Percentiles rank a stretch among this genome's conserved stretches.
Evolutionary conservation across 106 monocot species (phyloP).

Genomic region (Alisma plantagoaquatica): DNA sequence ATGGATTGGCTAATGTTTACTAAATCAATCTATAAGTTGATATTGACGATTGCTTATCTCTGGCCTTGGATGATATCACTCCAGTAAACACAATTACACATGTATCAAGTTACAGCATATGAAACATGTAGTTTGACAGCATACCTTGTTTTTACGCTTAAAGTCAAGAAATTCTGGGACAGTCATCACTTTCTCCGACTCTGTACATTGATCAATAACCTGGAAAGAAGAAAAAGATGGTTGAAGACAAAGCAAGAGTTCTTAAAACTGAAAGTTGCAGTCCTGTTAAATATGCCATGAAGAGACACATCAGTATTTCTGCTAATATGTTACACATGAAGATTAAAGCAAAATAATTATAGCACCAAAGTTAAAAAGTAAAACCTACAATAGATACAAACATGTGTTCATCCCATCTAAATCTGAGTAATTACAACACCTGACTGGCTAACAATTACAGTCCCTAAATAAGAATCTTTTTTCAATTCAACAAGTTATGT

Average conservation of each 20-base stretch:
- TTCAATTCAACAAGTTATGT: neutral
- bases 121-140: neutral
- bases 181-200: constrained; percentile 63
- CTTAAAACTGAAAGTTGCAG: neutral
- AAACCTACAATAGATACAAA: neutral
- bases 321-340: too few relatives aligned
- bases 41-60: neutral
- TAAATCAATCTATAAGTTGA: too few relatives aligned
- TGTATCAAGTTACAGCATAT: too few relatives aligned
- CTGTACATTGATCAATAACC: constrained; percentile 84
- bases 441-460: neutral
- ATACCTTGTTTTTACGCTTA: constrained; percentile 75
- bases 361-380: neutral
- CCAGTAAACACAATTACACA: too few relatives aligned
- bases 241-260: constrained; percentile 4
- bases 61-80: neutral
- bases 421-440: neutral
- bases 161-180: constrained; percentile 73
- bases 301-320: neutral
- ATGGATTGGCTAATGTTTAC: too few relatives aligned
- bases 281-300: neutral
- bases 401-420: neutral
- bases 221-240: too few relatives aligned
- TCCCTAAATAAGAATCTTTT: neutral
- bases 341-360: neutral